These are phyloP conservation scores for Leccinum variicolor DNA, from an alignment of 768 basidiomycete species.

Conservation along the genomic window DNA sequence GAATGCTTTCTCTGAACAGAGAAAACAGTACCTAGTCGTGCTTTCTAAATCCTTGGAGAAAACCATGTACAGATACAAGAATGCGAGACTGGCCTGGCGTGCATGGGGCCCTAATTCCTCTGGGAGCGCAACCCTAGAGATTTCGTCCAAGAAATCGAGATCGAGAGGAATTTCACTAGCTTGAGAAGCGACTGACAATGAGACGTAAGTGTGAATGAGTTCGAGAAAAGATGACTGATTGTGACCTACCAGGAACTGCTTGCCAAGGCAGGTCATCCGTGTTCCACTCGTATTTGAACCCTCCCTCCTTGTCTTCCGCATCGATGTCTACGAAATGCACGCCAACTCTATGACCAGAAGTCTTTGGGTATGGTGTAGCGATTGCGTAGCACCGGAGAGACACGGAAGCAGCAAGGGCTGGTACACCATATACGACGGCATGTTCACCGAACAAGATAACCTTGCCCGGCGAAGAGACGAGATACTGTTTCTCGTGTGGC, in stretches of 20 bases:
- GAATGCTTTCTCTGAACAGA: slow-evolving; percentile 8
- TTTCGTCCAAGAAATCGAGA: slow-evolving; percentile 65
- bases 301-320: slow-evolving; percentile 14
- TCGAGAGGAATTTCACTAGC: slow-evolving; percentile 50
- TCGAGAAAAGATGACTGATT: background rate
- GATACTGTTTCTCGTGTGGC: slow-evolving; percentile 56
- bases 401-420: slow-evolving; percentile 92
- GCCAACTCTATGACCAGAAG: slow-evolving; percentile 39
- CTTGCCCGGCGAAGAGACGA: slow-evolving; percentile 95
- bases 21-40: slow-evolving; percentile 50
- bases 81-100: slow-evolving; percentile 59
- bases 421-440: slow-evolving; percentile 97
- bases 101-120: slow-evolving; percentile 33
- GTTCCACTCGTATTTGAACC: slow-evolving; percentile 80
- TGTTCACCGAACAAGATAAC: slow-evolving; percentile 98
- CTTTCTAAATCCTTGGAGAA: slow-evolving; percentile 44
- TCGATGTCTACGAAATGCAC: slow-evolving; percentile 79
- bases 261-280: slow-evolving; percentile 78
- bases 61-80: slow-evolving; percentile 92
- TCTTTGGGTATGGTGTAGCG: slow-evolving; percentile 67
- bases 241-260: slow-evolving; percentile 43
- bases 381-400: slow-evolving; percentile 94
- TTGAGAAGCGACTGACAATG: slow-evolving; percentile 12
- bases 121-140: slow-evolving; percentile 45
- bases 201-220: background rate